These are phyloP conservation scores for Cystobasidiopsis lactophilus DNA, from an alignment of 768 basidiomycete genomes.

Conservation along the genomic window DNA sequence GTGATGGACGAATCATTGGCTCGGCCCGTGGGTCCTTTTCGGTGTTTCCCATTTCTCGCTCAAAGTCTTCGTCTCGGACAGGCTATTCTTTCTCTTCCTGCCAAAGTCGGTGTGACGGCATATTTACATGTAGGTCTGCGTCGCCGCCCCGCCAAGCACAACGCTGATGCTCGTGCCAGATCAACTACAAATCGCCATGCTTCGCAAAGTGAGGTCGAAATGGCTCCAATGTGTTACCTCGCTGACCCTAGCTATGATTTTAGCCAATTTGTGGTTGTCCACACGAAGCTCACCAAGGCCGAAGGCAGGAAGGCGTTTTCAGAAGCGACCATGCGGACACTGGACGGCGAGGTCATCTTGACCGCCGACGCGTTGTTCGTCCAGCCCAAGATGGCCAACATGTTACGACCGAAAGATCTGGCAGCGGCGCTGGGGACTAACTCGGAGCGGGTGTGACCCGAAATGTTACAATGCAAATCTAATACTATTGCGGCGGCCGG, in stretches of 20 bases:
- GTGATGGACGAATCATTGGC: constrained; percentile 62
- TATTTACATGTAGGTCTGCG: constrained; percentile 31
- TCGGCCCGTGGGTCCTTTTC: constrained; percentile 38
- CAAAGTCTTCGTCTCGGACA: constrained; percentile 21
- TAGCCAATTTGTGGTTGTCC: constrained; percentile 58
- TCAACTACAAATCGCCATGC: constrained; percentile 71
- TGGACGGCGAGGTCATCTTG: constrained; percentile 59
- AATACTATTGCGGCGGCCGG: not conserved
- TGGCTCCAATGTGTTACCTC: not conserved
- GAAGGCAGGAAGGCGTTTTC: constrained; percentile 62
- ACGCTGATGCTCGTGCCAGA: constrained; percentile 1
- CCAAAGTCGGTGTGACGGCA: constrained; percentile 81
- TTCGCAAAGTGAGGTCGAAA: constrained; percentile 55
- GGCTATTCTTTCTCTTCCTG: constrained; percentile 69
- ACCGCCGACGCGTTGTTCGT: constrained; percentile 69
- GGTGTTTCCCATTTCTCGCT: not conserved
- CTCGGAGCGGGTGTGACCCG: not conserved
- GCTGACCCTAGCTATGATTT: not conserved
- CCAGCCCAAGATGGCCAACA: constrained; percentile 66
- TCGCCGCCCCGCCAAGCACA: not conserved
- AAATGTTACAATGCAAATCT: not conserved
- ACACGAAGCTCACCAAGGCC: constrained; percentile 39
- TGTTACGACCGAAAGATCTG: constrained; percentile 27
- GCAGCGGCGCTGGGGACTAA: not conserved
- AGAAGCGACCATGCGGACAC: constrained; percentile 47